Conservation (phyloP, 495 filamentous ascomycete species). For the Penicillium lagena region DNA sequence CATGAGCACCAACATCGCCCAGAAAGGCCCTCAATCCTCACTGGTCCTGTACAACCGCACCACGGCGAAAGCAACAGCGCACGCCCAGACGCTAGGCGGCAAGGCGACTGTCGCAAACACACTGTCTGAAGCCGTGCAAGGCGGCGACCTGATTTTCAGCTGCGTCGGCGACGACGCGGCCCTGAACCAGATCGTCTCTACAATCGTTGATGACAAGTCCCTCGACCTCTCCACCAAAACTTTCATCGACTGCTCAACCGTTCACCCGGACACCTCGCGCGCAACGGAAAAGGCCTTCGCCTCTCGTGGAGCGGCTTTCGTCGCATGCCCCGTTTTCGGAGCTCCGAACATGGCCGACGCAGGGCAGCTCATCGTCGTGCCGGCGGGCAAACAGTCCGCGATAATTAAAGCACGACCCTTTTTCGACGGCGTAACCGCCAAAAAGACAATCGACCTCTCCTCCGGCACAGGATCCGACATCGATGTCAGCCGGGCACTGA, state of each 20-base stretch:
- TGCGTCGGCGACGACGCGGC: slow-evolving; percentile 77
- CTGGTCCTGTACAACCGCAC: slow-evolving; percentile 80
- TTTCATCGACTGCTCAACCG: slow-evolving; percentile 79
- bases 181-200: slow-evolving; percentile 48
- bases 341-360: slow-evolving; percentile 72
- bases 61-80: slow-evolving; percentile 46
- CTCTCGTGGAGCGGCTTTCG: slow-evolving; percentile 60
- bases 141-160: slow-evolving; percentile 74
- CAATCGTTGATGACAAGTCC: slow-evolving; percentile 37
- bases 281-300: slow-evolving; percentile 48
- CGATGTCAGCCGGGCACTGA: slow-evolving; percentile 28
- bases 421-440: slow-evolving; percentile 71
- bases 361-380: slow-evolving; percentile 69
- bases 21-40: slow-evolving; percentile 67
- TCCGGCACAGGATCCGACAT: slow-evolving; percentile 12
- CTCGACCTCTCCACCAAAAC: slow-evolving; percentile 33
- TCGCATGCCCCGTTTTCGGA: slow-evolving; percentile 78
- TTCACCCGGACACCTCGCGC: slow-evolving; percentile 77
- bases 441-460: slow-evolving; percentile 54
- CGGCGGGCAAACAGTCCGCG: slow-evolving; percentile 57
- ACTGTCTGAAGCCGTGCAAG: slow-evolving; percentile 58
- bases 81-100: slow-evolving; percentile 46
- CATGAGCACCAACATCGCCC: slow-evolving; percentile 77
- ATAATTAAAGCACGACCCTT: slow-evolving; percentile 66
- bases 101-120: slow-evolving; percentile 56